Conservation (phyloP, 495 filamentous ascomycete genomes). For the Oidiodendron maius region DNA sequence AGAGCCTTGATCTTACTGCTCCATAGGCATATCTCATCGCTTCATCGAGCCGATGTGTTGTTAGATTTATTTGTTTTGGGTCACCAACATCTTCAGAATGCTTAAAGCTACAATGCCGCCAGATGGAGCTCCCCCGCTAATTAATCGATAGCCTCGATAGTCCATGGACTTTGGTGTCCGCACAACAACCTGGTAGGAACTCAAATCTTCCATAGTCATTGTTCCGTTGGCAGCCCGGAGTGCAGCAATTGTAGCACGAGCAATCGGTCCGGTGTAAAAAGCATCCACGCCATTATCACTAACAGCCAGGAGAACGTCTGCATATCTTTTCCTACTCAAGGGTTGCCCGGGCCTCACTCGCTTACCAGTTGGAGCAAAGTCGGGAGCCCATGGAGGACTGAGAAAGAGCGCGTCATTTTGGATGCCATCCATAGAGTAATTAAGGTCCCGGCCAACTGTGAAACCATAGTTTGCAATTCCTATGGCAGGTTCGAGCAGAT, state of each 20-base stretch:
- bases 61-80: constrained; percentile 44
- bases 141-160: constrained; percentile 66
- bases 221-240: constrained; percentile 63
- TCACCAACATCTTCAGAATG: constrained; percentile 61
- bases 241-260: constrained; percentile 52
- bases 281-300: constrained; percentile 60
- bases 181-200: constrained; percentile 58
- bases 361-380: constrained; percentile 75
- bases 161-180: constrained; percentile 58
- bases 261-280: constrained; percentile 64
- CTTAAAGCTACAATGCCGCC: constrained; percentile 67
- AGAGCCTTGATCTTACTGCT: too few species aligned
- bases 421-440: constrained; percentile 55
- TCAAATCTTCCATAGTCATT: constrained; percentile 75
- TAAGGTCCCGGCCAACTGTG: constrained; percentile 52
- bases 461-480: constrained; percentile 71
- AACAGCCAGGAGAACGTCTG: constrained; percentile 61
- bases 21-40: constrained; percentile 83
- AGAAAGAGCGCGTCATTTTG: constrained; percentile 44
- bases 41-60: constrained; percentile 77
- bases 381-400: constrained; percentile 68
- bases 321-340: constrained; percentile 18
- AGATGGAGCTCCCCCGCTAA: constrained; percentile 62
- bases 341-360: background rate
- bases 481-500: constrained; percentile 65